Conservation (phyloP, 148 eudicot genomes). For the Agrostemma githago region DNA sequence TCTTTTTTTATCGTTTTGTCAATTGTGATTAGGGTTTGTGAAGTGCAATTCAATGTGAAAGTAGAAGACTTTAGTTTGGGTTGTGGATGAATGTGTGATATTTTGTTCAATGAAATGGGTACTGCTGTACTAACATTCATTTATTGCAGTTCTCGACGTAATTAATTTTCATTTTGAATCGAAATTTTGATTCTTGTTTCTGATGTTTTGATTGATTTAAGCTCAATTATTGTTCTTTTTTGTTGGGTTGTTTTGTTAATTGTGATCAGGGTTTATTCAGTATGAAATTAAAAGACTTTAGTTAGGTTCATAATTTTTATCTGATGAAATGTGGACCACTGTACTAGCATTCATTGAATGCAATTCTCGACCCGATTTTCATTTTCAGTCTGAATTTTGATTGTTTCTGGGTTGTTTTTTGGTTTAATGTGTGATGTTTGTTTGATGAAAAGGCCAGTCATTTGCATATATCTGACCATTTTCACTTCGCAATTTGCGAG, state of each 20-base stretch:
- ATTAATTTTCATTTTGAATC: no score
- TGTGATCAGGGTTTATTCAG: constrained; percentile 7
- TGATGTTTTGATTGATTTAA: background rate
- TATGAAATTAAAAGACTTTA: background rate
- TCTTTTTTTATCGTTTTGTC: background rate
- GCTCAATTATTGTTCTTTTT: no score
- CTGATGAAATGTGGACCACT: constrained; percentile 1
- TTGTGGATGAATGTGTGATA: constrained; percentile 9
- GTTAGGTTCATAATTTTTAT: background rate
- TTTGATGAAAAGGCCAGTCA: no score
- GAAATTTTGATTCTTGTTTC: constrained; percentile 1
- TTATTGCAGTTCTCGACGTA: no score
- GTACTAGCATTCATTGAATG: background rate
- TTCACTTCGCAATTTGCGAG: background rate
- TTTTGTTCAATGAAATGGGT: background rate
- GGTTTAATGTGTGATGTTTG: no score
- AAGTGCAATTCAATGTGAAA: constrained; percentile 9
- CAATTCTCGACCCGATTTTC: no score
- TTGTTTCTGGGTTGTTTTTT: constrained; percentile 8
- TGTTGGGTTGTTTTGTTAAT: background rate
- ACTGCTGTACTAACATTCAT: no score
- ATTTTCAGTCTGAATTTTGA: background rate
- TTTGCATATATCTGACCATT: no score
- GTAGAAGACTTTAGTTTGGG: background rate
- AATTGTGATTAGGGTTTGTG: background rate